Percentiles rank a stretch among this genome's conserved stretches.
Evolutionary conservation across 768 basidiomycete genomes (phyloP).

Genomic region (Mycena alexandri): DNA sequence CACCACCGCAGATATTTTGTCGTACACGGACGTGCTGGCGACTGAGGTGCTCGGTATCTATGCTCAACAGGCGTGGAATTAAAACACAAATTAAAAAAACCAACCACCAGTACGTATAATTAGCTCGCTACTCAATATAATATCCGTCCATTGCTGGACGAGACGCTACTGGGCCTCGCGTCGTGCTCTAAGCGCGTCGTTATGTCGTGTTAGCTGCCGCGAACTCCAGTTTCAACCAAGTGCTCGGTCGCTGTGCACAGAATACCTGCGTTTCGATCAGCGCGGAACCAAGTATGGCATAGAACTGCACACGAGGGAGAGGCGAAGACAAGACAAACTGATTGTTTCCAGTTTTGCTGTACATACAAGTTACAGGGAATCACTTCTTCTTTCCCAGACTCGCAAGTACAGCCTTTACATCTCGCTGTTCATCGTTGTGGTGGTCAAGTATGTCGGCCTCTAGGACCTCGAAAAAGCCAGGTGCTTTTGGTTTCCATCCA

Average conservation of each 20-base stretch:
- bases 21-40: conserved; percentile 66
- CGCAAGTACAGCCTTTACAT: background rate
- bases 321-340: conserved; percentile 78
- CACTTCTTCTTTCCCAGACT: background rate
- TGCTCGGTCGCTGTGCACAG: no score
- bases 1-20: conserved; percentile 62
- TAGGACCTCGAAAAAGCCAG: conserved; percentile 12
- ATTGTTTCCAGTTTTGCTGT: conserved; percentile 91
- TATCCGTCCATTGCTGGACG: no score
- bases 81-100: conserved; percentile 10
- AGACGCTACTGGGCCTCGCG: no score
- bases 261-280: no score
- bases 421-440: conserved; percentile 12
- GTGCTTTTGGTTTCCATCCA: conserved; percentile 15
- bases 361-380: conserved; percentile 37
- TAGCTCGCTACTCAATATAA: no score
- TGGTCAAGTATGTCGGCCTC: conserved; percentile 23
- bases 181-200: no score
- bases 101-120: no score
- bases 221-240: no score
- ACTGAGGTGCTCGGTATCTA: conserved; percentile 69
- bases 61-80: conserved; percentile 64
- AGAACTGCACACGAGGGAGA: conserved; percentile 70
- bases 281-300: conserved; percentile 51
- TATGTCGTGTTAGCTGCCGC: no score